A percentile compares a stretch with the other conserved stretches of the same genome.
Conservation (phyloP, 495 filamentous ascomycete genomes). For the Aspergillus bridgeri region DNA sequence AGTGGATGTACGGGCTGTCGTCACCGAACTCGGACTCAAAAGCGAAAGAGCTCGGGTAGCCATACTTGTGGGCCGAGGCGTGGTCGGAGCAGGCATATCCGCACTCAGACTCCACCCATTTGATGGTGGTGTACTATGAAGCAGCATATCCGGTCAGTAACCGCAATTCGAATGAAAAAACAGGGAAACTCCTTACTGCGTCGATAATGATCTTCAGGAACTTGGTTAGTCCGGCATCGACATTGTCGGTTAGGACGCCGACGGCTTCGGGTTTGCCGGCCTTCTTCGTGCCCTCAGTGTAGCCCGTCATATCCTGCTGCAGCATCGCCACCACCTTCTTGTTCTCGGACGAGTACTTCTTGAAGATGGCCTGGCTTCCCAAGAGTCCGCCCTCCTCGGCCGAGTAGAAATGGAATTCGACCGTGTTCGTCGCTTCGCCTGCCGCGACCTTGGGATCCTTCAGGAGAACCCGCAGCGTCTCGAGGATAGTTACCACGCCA, state of each 20-base stretch:
- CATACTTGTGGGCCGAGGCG: background rate
- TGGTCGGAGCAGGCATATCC: constrained; percentile 5
- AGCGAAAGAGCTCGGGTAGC: background rate
- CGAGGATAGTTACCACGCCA: background rate
- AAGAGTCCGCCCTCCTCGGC: constrained; percentile 1
- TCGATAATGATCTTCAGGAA: constrained; percentile 1
- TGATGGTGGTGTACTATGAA: background rate
- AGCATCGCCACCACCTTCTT: constrained; percentile 1
- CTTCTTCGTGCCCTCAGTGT: background rate
- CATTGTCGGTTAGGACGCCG: background rate
- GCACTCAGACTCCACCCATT: background rate
- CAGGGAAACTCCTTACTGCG: background rate
- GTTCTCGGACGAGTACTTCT: background rate
- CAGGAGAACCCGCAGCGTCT: background rate
- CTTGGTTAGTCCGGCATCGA: background rate
- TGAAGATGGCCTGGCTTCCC: constrained; percentile 2
- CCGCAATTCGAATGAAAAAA: background rate
- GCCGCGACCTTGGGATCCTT: background rate
- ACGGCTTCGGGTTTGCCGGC: background rate
- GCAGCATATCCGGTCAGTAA: background rate
- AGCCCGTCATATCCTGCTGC: constrained; percentile 3
- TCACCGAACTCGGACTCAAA: constrained; percentile 1
- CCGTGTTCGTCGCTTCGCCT: background rate
- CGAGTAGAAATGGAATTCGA: constrained; percentile 6
- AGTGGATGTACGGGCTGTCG: constrained; percentile 1